These are phyloP conservation scores for Calcarisporium arbuscula DNA, from an alignment of 2,329 filamentous ascomycete genomes.

Conservation along the genomic window DNA sequence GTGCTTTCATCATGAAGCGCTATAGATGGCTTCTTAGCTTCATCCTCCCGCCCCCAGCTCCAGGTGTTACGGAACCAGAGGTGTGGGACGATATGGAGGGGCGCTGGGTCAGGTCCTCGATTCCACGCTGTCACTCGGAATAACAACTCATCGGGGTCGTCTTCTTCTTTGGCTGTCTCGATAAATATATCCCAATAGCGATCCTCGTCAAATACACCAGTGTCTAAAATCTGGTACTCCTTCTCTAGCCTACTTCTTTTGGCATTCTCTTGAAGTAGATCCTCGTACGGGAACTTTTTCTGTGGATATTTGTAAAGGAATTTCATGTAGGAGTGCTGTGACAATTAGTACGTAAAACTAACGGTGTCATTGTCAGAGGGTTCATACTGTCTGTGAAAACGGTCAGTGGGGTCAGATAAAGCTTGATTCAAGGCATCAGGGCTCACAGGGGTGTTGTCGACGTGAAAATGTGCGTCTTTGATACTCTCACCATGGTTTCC, in stretches of 20 bases:
- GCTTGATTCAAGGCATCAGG: background rate
- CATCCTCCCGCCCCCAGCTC: slow-evolving; percentile 80
- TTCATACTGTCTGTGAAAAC: slow-evolving; percentile 36
- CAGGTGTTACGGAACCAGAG: slow-evolving; percentile 98
- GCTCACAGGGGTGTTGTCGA: slow-evolving; percentile 80
- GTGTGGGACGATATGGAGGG: slow-evolving; percentile 88
- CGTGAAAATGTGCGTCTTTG: slow-evolving; percentile 93
- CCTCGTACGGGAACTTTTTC: slow-evolving; percentile 82
- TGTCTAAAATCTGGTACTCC: slow-evolving; percentile 91
- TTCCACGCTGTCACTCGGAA: slow-evolving; percentile 98
- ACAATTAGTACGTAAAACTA: slow-evolving; percentile 11
- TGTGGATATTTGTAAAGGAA: slow-evolving; percentile 97
- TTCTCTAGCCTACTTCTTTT: slow-evolving; percentile 67
- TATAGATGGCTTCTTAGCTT: slow-evolving; percentile 75
- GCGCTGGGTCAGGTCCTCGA: slow-evolving; percentile 81
- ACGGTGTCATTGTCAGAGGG: background rate
- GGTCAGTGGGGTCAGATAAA: slow-evolving; percentile 17
- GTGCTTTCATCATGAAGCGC: slow-evolving; percentile 57
- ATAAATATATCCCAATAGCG: slow-evolving; percentile 97
- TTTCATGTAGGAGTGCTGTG: slow-evolving; percentile 96
- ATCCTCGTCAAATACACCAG: slow-evolving; percentile 79
- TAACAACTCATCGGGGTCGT: slow-evolving; percentile 83
- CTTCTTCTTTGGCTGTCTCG: slow-evolving; percentile 89
- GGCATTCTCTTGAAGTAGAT: slow-evolving; percentile 79
- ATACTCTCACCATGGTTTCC: slow-evolving; percentile 96